Base-by-base conservation (phyloP, 352 stramenopile genomes). In the Pilasporangium apinafurcum region DNA sequence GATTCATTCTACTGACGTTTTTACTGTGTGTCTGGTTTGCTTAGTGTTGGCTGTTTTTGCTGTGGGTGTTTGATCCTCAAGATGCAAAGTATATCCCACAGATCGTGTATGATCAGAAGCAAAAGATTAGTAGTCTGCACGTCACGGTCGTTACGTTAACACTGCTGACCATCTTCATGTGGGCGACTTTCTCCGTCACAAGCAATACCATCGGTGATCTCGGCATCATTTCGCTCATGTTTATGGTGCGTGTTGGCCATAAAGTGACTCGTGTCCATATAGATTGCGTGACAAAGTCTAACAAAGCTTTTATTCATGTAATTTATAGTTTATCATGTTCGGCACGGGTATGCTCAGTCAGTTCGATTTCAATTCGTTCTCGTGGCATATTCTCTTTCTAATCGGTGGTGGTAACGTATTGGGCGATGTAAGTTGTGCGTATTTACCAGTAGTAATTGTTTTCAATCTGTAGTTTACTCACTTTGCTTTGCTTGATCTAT, bases 331-430 rank as follows among this genome's bases (percentile, higher is more conserved):
- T 36, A 65, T 86, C 33, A 86, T 94, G 76, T 95, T 95, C 53
- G 83, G 83, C 32, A 85, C 76, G 5, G 84, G 83, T 20, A 92
- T 93, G 66, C 64, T 95, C 7, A 95, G 79, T 34, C 78, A 96
- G 59, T 92, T 96, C 24, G 88, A 97, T 59, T 96, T 97, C 51
- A 96, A 97, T 51, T 95, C 81, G 36, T 95, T 97, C 46, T 96
- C 85, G 13, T 97, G 88, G 88, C 88, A 97, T 53, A 96, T 95
- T 45, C 63, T 97, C 10, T 96, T 96, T 50, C 54, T 97, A 16
- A 94, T 97, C 24, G 88, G 87, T 8, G 88, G 88, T 24, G 85
- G 87, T 52, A 96, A 96, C 51, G 87, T 97, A 7, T 57, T 97
- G 13, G 88, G 88, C 36, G 86, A 96, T 66, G 84, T 92, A 62